Evolutionary conservation across 768 basidiomycete genomes (phyloP).

Genomic region (Leccinum barrowsii): DNA sequence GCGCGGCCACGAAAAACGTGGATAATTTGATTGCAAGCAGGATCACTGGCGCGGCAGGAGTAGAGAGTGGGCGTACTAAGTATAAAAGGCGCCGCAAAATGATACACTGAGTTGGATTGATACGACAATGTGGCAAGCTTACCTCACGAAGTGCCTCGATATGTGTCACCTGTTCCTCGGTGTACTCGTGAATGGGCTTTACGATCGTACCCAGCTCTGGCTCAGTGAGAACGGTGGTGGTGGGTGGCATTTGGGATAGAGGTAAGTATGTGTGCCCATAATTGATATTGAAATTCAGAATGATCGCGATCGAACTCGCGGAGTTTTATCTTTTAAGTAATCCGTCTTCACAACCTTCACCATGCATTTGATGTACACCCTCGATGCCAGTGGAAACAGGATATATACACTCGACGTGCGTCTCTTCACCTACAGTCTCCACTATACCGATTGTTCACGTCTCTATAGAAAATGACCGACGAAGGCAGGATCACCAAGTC

Average conservation of each 20-base stretch:
- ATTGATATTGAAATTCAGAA: neutral
- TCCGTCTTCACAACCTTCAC: neutral
- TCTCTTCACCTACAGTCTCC: neutral
- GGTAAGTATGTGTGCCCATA: neutral
- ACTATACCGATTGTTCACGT: slow-evolving; percentile 1
- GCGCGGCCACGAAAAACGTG: neutral
- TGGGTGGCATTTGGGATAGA: slow-evolving; percentile 36
- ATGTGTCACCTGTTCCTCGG: slow-evolving; percentile 56
- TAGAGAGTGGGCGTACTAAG: slow-evolving; percentile 53
- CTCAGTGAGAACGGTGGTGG: slow-evolving; percentile 45
- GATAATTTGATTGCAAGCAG: neutral
- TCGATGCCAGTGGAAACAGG: slow-evolving; percentile 74
- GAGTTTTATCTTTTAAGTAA: slow-evolving; percentile 10
- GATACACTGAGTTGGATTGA: neutral
- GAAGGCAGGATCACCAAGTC: slow-evolving; percentile 86
- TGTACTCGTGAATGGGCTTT: slow-evolving; percentile 55
- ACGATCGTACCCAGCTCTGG: slow-evolving; percentile 54
- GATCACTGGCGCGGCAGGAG: slow-evolving; percentile 42
- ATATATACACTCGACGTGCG: slow-evolving; percentile 90
- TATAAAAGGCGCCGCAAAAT: neutral
- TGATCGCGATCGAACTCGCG: slow-evolving; percentile 4
- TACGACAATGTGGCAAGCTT: slow-evolving; percentile 8
- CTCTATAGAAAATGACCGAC: slow-evolving; percentile 75
- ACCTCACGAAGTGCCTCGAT: slow-evolving; percentile 64
- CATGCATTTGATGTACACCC: slow-evolving; percentile 98